Percentiles rank a stretch among this genome's conserved stretches.
Conservation (phyloP, 495 filamentous ascomycete genomes). For the Hypoxylon fuscum region DNA sequence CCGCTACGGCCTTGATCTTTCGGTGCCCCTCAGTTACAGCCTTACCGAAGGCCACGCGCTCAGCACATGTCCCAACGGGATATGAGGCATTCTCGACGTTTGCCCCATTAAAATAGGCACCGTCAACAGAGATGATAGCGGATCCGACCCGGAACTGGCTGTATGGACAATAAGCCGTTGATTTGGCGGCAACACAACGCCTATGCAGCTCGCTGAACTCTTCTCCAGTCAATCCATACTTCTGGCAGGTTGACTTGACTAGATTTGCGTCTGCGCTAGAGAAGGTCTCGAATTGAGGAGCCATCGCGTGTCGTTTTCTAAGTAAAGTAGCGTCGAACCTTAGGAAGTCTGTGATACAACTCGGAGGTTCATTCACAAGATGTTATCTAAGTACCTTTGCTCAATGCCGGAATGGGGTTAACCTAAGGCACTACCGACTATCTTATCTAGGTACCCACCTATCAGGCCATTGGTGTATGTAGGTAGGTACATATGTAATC, state of each 20-base stretch:
- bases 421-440: background rate
- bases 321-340: constrained; percentile 12
- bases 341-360: background rate
- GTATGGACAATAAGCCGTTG: constrained; percentile 89
- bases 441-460: constrained; percentile 28
- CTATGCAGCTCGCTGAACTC: constrained; percentile 70
- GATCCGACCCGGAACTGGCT: constrained; percentile 92
- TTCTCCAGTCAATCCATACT: constrained; percentile 60
- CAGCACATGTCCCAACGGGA: constrained; percentile 93
- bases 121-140: constrained; percentile 72
- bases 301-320: constrained; percentile 12
- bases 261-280: constrained; percentile 37
- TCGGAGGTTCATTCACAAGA: constrained; percentile 17
- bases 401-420: constrained; percentile 13
- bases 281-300: constrained; percentile 29
- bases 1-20: constrained; percentile 82
- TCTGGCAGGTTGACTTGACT: constrained; percentile 45
- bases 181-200: constrained; percentile 72
- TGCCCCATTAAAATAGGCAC: constrained; percentile 74
- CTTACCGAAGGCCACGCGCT: constrained; percentile 82
- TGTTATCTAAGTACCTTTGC: constrained; percentile 27
- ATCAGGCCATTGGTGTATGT: too few species aligned
- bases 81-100: constrained; percentile 97
- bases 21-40: constrained; percentile 77
- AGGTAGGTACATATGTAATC: too few species aligned